Base-by-base conservation (phyloP, 1,284 basidiomycete genomes). In the Sporisorium iseilematis-ciliati region DNA sequence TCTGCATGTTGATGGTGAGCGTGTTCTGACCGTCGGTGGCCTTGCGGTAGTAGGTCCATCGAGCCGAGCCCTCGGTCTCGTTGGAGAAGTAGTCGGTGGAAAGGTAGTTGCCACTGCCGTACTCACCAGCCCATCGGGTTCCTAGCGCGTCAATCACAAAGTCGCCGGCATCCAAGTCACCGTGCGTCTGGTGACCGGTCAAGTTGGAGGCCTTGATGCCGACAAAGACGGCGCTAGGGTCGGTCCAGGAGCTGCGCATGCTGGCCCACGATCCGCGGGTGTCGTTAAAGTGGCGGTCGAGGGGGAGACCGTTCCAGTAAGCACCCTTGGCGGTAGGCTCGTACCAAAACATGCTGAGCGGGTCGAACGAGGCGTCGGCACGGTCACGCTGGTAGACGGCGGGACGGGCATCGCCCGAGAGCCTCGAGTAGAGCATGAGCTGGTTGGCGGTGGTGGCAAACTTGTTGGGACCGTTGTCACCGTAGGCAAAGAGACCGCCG, bases 331-430 rank as follows among this genome's bases (percentile, higher is more conserved):
- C 89, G 5, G 90, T 88, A 12, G 94, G 91, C 85, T 97, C 89
- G 86, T 98, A 99, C 94, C 94, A 99, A 88, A 99, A 96, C 93
- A 99, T 95, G 82, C 90, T 91, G 90, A 91, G 94, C 0, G 96
- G 96, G 75, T 99, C 96, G 10, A 74, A 75, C 1, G 94, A 91
- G 82, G 98, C 95, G 38, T 82, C 81, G 58, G 88, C 87, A 79
- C 92, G 93, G 85, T 99, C 96, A 68, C 96, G 93, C 87, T 99
- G 96, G 90, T 91, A 95, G 57, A 99, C 89, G 16, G 91, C 88
- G 85, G 91, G 96, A 77, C 88, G 86, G 12, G 96, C 93, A 65
- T 85, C 76, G 56, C 77, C 65, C 3, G 65, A 46, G 29, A 76
- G 73, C 62, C 68, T 77, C 46, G 68, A 75, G 65, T 79, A 84